A percentile compares a stretch with the other conserved stretches of the same genome.
Evolutionary conservation across 345 rosid species (phyloP).

Genomic region (Triadica sebifera): DNA sequence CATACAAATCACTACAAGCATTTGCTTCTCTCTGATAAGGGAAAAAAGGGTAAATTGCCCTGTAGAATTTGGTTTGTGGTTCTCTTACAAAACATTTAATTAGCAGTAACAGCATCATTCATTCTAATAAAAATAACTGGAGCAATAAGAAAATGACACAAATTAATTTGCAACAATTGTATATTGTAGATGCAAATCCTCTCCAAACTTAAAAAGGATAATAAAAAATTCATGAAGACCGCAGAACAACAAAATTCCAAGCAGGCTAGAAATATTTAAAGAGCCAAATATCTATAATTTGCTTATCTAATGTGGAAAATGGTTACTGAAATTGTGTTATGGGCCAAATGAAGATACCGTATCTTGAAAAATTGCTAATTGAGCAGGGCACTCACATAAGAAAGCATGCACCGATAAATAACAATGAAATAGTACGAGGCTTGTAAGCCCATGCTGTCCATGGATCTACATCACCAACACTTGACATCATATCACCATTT

Average conservation of each 20-base stretch:
- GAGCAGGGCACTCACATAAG: constrained; percentile 62
- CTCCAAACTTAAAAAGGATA: not conserved
- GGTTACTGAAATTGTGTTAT: not conserved
- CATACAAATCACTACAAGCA: not conserved
- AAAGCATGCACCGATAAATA: constrained; percentile 89
- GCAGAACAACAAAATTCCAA: not conserved
- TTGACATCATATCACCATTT: constrained; percentile 47
- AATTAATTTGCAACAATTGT: not conserved
- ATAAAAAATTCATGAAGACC: not conserved
- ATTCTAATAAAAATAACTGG: not conserved
- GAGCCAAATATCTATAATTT: not conserved
- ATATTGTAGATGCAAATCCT: not conserved
- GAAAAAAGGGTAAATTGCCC: not conserved
- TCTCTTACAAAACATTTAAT: not conserved
- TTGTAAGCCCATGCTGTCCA: constrained; percentile 99
- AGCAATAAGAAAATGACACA: not conserved
- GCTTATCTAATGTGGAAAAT: not conserved
- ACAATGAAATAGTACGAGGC: constrained; percentile 87
- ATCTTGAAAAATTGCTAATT: not conserved
- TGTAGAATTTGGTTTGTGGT: not conserved
- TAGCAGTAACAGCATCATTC: not conserved
- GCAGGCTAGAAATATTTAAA: not conserved
- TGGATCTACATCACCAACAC: constrained; percentile 70
- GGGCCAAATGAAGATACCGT: not conserved
- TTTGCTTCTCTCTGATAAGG: not conserved